Evolutionary conservation across 768 basidiomycete species (phyloP).

Genomic region (Mycena belliarum): DNA sequence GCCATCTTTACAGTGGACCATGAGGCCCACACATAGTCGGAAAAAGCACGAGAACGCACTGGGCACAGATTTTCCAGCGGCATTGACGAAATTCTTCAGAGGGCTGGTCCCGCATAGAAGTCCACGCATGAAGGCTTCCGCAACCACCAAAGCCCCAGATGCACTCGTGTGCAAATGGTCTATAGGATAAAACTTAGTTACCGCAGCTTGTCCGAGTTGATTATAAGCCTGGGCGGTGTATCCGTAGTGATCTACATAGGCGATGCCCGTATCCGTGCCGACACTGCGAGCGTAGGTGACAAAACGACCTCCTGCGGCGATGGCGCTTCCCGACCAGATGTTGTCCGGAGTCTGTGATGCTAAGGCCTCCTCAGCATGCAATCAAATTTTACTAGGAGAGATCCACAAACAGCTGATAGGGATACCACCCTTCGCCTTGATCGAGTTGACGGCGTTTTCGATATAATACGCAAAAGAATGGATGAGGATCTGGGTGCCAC

Average conservation of each 20-base stretch:
- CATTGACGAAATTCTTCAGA: conserved; percentile 28
- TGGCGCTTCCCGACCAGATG: conserved; percentile 26
- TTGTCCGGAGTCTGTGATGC: conserved; percentile 34
- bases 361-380: background rate
- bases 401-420: conserved; percentile 34
- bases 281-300: conserved; percentile 31
- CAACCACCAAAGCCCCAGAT: conserved; percentile 36
- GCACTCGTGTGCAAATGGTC: conserved; percentile 38
- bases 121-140: conserved; percentile 36
- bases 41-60: background rate
- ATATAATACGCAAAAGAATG: conserved; percentile 36
- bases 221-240: conserved; percentile 34
- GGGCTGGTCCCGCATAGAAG: conserved; percentile 31
- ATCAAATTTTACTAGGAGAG: background rate
- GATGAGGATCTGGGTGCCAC: conserved; percentile 32
- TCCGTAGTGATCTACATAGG: conserved; percentile 35
- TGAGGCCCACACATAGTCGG: too few species aligned
- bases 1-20: conserved; percentile 12
- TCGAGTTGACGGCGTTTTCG: conserved; percentile 31
- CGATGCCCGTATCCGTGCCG: conserved; percentile 24
- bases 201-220: conserved; percentile 27
- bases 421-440: conserved; percentile 36
- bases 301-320: conserved; percentile 30
- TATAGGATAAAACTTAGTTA: conserved; percentile 32
- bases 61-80: conserved; percentile 19